phyloP scores from a whole-genome alignment of 1,139 yeast genomes.

The Pichia sp. region DNA sequence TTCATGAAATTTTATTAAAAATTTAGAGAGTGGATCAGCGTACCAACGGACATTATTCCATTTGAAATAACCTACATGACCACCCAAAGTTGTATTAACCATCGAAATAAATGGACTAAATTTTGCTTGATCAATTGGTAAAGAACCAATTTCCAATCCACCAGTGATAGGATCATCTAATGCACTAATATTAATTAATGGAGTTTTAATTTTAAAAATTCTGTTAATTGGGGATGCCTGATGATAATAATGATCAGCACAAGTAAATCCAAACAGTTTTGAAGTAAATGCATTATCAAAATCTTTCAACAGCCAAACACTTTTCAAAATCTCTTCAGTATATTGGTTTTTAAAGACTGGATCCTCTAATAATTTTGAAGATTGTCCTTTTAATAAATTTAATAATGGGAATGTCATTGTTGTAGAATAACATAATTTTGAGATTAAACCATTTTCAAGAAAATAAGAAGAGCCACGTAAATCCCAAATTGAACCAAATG shows the following conservation, averaged over 20 bases:
- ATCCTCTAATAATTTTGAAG: slow-evolving; percentile 41
- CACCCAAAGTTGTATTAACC: slow-evolving; percentile 73
- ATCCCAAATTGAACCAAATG: slow-evolving; percentile 84
- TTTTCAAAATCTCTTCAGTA: slow-evolving; percentile 13
- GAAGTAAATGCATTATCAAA: slow-evolving; percentile 75
- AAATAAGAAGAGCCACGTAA: slow-evolving; percentile 50
- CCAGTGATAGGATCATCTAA: slow-evolving; percentile 83
- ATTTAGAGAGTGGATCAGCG: slow-evolving; percentile 35
- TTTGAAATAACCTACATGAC: slow-evolving; percentile 71
- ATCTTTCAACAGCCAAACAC: slow-evolving; percentile 36
- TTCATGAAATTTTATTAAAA: slow-evolving; percentile 24
- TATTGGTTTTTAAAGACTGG: slow-evolving; percentile 32
- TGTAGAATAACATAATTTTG: slow-evolving; percentile 56
- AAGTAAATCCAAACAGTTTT: slow-evolving; percentile 63
- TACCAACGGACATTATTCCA: slow-evolving; percentile 50
- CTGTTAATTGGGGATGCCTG: slow-evolving; percentile 60
- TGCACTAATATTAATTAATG: slow-evolving; percentile 63
- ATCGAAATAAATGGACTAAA: slow-evolving; percentile 65
- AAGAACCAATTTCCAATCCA: slow-evolving; percentile 35
- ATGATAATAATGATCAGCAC: slow-evolving; percentile 68
- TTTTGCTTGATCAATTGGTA: slow-evolving; percentile 56
- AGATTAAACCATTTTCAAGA: slow-evolving; percentile 49
- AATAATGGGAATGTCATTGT: slow-evolving; percentile 61
- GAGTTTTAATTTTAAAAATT: slow-evolving; percentile 52
- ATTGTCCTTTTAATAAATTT: slow-evolving; percentile 58